Percentiles rank a stretch among this genome's conserved stretches.
Conservation (phyloP, 495 filamentous ascomycete genomes). For the Aspergillus heteromorphus region DNA sequence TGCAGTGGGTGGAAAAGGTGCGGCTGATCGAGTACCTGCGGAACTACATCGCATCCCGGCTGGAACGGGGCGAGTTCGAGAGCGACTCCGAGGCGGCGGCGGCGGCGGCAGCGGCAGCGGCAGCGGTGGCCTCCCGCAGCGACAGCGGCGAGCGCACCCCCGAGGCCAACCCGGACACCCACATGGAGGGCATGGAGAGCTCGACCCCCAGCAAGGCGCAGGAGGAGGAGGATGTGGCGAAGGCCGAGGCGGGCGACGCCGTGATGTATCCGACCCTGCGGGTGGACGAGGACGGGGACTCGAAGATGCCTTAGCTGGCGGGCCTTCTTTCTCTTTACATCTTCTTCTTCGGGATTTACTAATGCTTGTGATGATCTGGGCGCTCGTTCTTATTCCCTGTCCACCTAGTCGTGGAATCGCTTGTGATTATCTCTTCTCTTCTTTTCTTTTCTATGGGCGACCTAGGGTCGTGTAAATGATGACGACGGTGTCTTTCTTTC, state of each 20-base stretch:
- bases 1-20: constrained; percentile 79
- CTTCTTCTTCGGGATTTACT: constrained; percentile 3
- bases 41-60: constrained; percentile 57
- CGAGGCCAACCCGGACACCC: constrained; percentile 20
- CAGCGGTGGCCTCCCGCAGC: constrained; percentile 1
- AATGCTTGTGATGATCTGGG: constrained; percentile 4
- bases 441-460: neutral
- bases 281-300: constrained; percentile 40
- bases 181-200: constrained; percentile 40
- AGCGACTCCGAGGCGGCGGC: no score
- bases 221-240: constrained; percentile 18
- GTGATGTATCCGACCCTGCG: constrained; percentile 47
- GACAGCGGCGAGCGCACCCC: constrained; percentile 15
- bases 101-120: neutral
- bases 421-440: neutral
- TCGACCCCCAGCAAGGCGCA: constrained; percentile 2
- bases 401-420: constrained; percentile 7
- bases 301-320: constrained; percentile 31
- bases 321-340: constrained; percentile 7
- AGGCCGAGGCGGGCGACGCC: constrained; percentile 17
- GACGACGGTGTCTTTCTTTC: neutral
- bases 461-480: neutral
- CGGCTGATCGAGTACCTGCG: constrained; percentile 73
- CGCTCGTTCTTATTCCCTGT: constrained; percentile 11
- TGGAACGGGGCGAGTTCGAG: constrained; percentile 60